A percentile compares a stretch with the other conserved stretches of the same genome.
phyloP scores from a whole-genome alignment of 148 eudicot species.

The Rhododendron ovatum region DNA sequence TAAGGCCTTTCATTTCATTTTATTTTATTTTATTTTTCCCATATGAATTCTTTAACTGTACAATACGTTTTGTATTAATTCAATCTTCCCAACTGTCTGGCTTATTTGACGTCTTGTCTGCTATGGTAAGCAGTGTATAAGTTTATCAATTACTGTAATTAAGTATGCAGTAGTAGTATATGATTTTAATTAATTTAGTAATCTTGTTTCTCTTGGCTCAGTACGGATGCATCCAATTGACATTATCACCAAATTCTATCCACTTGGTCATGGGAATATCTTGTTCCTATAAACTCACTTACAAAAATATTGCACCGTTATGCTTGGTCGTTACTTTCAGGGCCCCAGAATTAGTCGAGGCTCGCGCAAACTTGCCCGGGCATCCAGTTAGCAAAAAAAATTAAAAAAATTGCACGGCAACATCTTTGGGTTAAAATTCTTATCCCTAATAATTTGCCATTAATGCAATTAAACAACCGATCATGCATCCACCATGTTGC shows the following conservation, averaged over 20 bases:
- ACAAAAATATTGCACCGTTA: too few relatives aligned
- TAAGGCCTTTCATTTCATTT: neutral
- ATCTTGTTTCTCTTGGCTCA: neutral
- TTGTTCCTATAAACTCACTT: neutral
- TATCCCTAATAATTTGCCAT: too few relatives aligned
- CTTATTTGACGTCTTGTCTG: neutral
- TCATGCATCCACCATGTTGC: too few relatives aligned
- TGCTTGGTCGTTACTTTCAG: too few relatives aligned
- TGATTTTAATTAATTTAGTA: neutral
- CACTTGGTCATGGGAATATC: neutral
- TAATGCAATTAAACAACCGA: too few relatives aligned
- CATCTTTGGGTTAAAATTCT: too few relatives aligned
- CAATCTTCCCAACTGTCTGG: neutral
- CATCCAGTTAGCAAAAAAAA: too few relatives aligned
- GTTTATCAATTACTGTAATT: neutral
- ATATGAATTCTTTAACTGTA: neutral
- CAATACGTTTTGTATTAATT: neutral
- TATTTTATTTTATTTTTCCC: neutral
- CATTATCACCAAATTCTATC: neutral
- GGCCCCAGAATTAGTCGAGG: too few relatives aligned
- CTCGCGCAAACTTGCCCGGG: too few relatives aligned
- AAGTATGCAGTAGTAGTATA: neutral
- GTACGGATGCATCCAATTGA: neutral
- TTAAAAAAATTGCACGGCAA: too few relatives aligned
- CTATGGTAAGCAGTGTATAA: neutral